Conservation (phyloP, 305 asterid genomes). For the Solanum chacoense region DNA sequence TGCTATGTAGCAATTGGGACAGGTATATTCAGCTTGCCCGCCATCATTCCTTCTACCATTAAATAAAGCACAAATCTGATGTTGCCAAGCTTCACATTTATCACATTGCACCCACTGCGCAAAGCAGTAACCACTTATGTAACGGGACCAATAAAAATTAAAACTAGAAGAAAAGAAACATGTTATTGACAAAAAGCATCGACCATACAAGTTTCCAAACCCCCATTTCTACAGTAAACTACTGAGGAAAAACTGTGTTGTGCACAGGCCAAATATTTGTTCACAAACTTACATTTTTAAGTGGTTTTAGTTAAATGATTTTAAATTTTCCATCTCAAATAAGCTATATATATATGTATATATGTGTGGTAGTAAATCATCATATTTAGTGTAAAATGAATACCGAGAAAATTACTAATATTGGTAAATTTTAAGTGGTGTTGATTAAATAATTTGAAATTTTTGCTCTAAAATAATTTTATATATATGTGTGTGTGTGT, state of each 20-base stretch:
- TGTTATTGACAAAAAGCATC: not conserved
- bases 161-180: not conserved
- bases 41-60: constrained; percentile 97
- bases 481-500: not conserved
- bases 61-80: constrained; percentile 91
- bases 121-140: constrained; percentile 15
- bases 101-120: constrained; percentile 99
- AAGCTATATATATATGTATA: not conserved
- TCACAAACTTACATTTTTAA: not conserved
- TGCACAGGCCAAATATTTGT: not conserved
- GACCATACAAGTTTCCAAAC: not conserved
- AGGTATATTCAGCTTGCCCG: constrained; percentile 97
- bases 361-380: not conserved
- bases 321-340: not conserved
- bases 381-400: not conserved
- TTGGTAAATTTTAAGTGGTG: not conserved
- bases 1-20: constrained; percentile 85
- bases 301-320: not conserved
- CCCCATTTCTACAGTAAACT: not conserved
- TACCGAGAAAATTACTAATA: not conserved
- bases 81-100: constrained; percentile 98
- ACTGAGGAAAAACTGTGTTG: not conserved
- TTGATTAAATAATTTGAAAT: not conserved
- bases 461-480: not conserved
- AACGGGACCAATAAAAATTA: not conserved